Conservation (phyloP, 2,329 filamentous ascomycete species). For the Aspergillus unguis region DNA sequence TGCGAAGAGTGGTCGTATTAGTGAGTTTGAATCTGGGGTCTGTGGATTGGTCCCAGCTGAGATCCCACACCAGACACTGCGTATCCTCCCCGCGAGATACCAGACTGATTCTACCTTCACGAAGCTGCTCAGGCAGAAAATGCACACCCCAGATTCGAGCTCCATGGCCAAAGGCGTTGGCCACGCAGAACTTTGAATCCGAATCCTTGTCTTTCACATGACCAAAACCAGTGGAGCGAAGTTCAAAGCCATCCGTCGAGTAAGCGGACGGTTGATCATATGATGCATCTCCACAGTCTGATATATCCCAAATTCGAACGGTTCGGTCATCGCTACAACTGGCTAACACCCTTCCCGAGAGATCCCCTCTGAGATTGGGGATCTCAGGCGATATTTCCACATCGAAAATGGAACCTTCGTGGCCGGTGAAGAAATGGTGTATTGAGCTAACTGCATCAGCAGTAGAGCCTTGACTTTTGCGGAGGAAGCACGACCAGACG, state of each 20-base stretch:
- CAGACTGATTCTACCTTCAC: conserved; percentile 46
- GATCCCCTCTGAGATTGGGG: conserved; percentile 33
- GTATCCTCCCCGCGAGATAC: conserved; percentile 85
- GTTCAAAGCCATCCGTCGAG: conserved; percentile 34
- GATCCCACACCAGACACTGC: conserved; percentile 68
- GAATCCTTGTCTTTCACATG: conserved; percentile 36
- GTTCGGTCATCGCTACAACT: conserved; percentile 96
- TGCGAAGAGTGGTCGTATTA: conserved; percentile 55
- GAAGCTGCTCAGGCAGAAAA: conserved; percentile 51
- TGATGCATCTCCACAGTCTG: conserved; percentile 45
- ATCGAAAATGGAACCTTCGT: conserved; percentile 92
- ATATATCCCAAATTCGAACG: conserved; percentile 82
- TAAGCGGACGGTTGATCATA: conserved; percentile 34
- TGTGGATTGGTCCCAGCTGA: conserved; percentile 40
- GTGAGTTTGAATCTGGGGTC: conserved; percentile 22
- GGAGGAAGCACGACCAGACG: conserved; percentile 69
- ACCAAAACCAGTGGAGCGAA: conserved; percentile 63
- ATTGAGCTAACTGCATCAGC: conserved; percentile 36
- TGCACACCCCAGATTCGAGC: conserved; percentile 87
- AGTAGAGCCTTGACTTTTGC: conserved; percentile 10
- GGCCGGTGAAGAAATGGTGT: conserved; percentile 61
- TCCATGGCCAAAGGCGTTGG: conserved; percentile 76
- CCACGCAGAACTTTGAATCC: conserved; percentile 53
- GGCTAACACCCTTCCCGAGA: conserved; percentile 63
- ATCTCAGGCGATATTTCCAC: conserved; percentile 69